A percentile compares a stretch with the other conserved stretches of the same genome.
Evolutionary conservation across 2,329 filamentous ascomycete species (phyloP).

Genomic region (Aspergillus arachidicola): DNA sequence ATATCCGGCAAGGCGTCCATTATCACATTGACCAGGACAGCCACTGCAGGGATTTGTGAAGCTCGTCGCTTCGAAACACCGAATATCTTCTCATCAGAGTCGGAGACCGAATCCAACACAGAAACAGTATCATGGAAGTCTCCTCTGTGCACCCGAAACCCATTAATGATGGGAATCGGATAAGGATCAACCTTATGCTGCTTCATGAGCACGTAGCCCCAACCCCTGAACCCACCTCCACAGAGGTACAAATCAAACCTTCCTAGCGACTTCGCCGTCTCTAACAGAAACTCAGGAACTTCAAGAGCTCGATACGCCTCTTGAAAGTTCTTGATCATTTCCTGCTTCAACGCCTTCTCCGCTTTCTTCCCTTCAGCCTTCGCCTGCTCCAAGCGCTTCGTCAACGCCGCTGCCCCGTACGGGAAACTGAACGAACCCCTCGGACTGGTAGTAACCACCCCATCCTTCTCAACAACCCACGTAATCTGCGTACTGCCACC

Average conservation of each 20-base stretch:
- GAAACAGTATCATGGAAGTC: conserved; percentile 62
- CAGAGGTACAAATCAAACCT: conserved; percentile 78
- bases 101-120: conserved; percentile 45
- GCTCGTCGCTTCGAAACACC: conserved; percentile 80
- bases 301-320: conserved; percentile 61
- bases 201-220: conserved; percentile 87
- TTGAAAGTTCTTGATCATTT: conserved; percentile 62
- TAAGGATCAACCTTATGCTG: conserved; percentile 73
- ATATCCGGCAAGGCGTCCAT: conserved; percentile 70
- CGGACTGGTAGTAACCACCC: conserved; percentile 54
- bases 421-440: conserved; percentile 66
- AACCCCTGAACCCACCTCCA: conserved; percentile 86
- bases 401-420: conserved; percentile 70
- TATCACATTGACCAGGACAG: conserved; percentile 76
- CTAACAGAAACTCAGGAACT: conserved; percentile 57
- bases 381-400: conserved; percentile 53
- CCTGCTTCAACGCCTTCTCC: conserved; percentile 53
- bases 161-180: conserved; percentile 79
- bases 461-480: conserved; percentile 61
- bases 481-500: conserved; percentile 73
- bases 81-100: conserved; percentile 52
- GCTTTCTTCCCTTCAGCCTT: conserved; percentile 49
- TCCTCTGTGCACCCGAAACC: conserved; percentile 66
- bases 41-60: conserved; percentile 80
- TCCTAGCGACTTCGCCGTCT: conserved; percentile 46